phyloP scores from a whole-genome alignment of 2,329 filamentous ascomycete genomes.

The Aphanocladium album region DNA sequence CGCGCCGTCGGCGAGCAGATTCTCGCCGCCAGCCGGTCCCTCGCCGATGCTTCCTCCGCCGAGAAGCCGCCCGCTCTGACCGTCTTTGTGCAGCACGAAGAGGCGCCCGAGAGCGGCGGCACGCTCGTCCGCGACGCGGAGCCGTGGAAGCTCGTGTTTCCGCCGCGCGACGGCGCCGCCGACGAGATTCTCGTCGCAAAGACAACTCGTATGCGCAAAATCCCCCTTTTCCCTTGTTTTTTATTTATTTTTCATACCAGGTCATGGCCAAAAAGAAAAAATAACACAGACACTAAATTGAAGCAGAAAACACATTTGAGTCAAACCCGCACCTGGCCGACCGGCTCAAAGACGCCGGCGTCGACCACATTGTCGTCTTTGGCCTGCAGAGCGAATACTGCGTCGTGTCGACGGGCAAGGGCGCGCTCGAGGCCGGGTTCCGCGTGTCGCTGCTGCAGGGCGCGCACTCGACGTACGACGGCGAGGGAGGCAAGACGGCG shows the following conservation, averaged over 20 bases:
- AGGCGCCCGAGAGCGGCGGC: constrained; percentile 19
- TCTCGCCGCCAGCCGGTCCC: constrained; percentile 18
- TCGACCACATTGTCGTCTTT: constrained; percentile 22
- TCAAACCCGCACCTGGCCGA: constrained; percentile 25
- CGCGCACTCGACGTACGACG: constrained; percentile 29
- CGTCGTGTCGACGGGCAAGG: constrained; percentile 23
- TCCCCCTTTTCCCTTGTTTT: neutral
- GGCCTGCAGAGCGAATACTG: constrained; percentile 31
- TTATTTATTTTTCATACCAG: neutral
- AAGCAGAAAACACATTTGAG: constrained; percentile 24
- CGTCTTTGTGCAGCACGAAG: constrained; percentile 28
- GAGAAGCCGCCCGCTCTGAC: constrained; percentile 13
- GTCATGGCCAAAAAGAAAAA: neutral
- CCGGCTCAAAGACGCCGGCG: constrained; percentile 19
- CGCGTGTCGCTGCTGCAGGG: constrained; percentile 24
- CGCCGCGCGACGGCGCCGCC: constrained; percentile 17
- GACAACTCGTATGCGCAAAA: constrained; percentile 20
- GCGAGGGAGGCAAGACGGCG: constrained; percentile 17
- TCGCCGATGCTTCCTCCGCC: constrained; percentile 5
- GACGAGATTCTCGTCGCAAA: constrained; percentile 24
- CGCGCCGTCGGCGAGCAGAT: constrained; percentile 19
- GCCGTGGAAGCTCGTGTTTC: constrained; percentile 26
- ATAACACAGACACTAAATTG: too few species aligned
- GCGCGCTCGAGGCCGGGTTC: constrained; percentile 25
- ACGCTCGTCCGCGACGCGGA: constrained; percentile 20